Evolutionary conservation across 345 rosid genomes (phyloP), one percentile per base, ranked within the genome.

Genomic region (Boechera stricta): DNA sequence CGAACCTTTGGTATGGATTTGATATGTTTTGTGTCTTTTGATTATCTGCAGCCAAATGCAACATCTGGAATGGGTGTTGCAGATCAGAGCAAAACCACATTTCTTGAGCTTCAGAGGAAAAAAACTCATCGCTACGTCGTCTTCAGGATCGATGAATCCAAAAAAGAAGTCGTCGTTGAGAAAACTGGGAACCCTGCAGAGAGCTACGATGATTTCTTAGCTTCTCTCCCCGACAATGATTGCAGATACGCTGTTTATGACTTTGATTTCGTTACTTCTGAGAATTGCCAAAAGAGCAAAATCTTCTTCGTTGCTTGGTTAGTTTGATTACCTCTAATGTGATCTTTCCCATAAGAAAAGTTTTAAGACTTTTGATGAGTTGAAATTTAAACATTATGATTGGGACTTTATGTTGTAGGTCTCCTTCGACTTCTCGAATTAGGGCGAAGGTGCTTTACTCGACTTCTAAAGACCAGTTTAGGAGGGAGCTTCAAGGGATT

Each of bases 291-390:
- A 64, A 91, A 88, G 84, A 88, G 93, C 88, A 88, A 90, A 76
- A 90, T 90, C 73, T 90, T 90, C 86, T 90, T 88, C 82, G 77
- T 88, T 49, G 89, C 96, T 52, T 90, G 96, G 93, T 90, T 78
- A 49, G 84, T 74, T 88, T 78, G 62, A 83, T 74, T 0, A 10
- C 33, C 2, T 3, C 3, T 54, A 0, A 0, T 16, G 15, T 15
- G 8, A 16, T 68, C 15, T 21, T 21, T 21, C 24, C 24, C 24
- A 3, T 47, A 0, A 13, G 24, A 11, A 10, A 42, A 6, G 7
- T n/a, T 16, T 21, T 24, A 6, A 3, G 26, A 1, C 3, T 49
- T 29, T 26, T 62, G 49, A 56, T 54, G 67, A 31, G 64, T 32
- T 65, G 29, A 44, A 29, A 57, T 1, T 16, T 3, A 24, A 56